Percentiles rank a stretch among this genome's conserved stretches.
Conservation (phyloP, 2,329 filamentous ascomycete species). For the Microcyclosporella mali region DNA sequence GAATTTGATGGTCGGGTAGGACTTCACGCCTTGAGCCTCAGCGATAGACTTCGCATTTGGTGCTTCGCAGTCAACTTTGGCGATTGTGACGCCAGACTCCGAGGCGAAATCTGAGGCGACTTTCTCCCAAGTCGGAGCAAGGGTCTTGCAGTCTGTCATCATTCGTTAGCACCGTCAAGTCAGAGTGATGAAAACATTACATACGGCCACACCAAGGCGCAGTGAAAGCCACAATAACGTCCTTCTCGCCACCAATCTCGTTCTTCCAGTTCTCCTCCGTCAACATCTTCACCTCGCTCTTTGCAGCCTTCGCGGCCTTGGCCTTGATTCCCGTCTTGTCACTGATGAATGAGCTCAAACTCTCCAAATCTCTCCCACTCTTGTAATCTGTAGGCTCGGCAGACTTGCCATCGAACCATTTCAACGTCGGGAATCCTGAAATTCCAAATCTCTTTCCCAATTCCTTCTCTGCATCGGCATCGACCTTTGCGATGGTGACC, state of each 20-base stretch:
- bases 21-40: constrained; percentile 67
- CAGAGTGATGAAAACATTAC: constrained; percentile 43
- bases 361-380: constrained; percentile 80
- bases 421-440: constrained; percentile 92
- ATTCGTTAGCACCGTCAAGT: constrained; percentile 1
- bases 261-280: constrained; percentile 73
- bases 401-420: constrained; percentile 92
- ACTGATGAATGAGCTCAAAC: constrained; percentile 69
- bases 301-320: constrained; percentile 66
- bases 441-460: constrained; percentile 82
- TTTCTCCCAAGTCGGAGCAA: constrained; percentile 85
- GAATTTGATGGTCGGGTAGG: constrained; percentile 97
- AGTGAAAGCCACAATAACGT: constrained; percentile 93
- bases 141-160: constrained; percentile 83
- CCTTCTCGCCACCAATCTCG: constrained; percentile 74
- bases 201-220: constrained; percentile 97
- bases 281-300: constrained; percentile 72
- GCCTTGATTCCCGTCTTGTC: constrained; percentile 82
- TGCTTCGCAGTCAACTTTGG: constrained; percentile 91
- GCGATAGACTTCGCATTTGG: constrained; percentile 76
- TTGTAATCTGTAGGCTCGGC: constrained; percentile 72
- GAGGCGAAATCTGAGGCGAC: constrained; percentile 73
- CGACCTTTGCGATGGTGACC: constrained; percentile 89
- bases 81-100: constrained; percentile 75
- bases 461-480: constrained; percentile 80